These are phyloP conservation scores for Monosporascus sp. DNA, from an alignment of 2,329 filamentous ascomycete species.

Conservation along the genomic window DNA sequence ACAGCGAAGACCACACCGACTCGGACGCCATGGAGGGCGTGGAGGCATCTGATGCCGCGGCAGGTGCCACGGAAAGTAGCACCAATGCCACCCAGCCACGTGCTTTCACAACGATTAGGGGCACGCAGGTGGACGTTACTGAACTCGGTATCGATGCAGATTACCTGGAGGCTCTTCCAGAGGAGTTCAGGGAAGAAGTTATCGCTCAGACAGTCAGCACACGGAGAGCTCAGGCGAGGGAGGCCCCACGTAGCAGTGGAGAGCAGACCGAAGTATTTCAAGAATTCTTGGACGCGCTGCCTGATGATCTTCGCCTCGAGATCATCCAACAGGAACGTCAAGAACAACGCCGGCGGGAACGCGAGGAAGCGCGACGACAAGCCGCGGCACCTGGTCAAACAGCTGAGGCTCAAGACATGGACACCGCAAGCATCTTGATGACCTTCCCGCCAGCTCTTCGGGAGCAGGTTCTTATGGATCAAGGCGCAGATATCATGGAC, in stretches of 20 bases:
- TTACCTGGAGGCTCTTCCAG: conserved; percentile 93
- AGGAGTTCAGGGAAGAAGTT: conserved; percentile 93
- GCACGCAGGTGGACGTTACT: conserved; percentile 87
- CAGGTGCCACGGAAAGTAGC: conserved; percentile 29
- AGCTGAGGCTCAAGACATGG: conserved; percentile 63
- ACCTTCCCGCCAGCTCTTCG: conserved; percentile 82
- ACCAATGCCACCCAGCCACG: conserved; percentile 51
- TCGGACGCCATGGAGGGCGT: conserved; percentile 28
- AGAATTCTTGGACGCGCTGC: conserved; percentile 89
- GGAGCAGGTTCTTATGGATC: conserved; percentile 83
- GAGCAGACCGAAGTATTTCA: conserved; percentile 81
- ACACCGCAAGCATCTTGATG: conserved; percentile 85
- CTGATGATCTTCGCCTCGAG: conserved; percentile 83
- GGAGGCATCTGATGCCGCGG: conserved; percentile 28
- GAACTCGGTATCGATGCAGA: conserved; percentile 90
- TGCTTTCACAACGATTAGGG: conserved; percentile 77
- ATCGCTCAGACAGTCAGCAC: conserved; percentile 85
- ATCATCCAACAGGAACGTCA: conserved; percentile 85
- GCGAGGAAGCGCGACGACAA: conserved; percentile 72
- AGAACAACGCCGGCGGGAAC: conserved; percentile 82
- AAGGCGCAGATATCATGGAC: conserved; percentile 81
- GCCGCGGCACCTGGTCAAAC: conserved; percentile 51
- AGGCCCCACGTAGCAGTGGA: conserved; percentile 62
- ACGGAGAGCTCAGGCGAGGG: conserved; percentile 69
- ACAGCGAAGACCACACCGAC: conserved; percentile 22